Conservation (phyloP, 1,139 yeast species). For the Debaryomycetaceae sp. region DNA sequence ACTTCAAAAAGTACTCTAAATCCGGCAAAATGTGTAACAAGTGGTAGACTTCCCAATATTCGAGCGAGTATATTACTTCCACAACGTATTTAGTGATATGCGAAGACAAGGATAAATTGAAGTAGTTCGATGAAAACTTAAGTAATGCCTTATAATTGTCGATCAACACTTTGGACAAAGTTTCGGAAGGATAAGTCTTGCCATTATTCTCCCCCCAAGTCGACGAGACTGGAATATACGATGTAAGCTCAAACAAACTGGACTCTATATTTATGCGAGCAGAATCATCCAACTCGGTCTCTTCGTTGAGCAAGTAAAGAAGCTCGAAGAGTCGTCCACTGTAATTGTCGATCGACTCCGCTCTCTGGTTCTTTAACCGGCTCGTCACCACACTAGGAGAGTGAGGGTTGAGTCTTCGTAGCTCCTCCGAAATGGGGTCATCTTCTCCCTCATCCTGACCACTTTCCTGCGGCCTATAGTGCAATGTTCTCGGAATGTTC, state of each 20-base stretch:
- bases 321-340: slow-evolving; percentile 28
- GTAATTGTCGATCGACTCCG: slow-evolving; percentile 19
- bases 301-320: slow-evolving; percentile 26
- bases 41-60: slow-evolving; percentile 48
- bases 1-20: slow-evolving; percentile 30
- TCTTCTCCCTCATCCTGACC: slow-evolving; percentile 9
- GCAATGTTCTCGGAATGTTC: slow-evolving; percentile 11
- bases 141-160: slow-evolving; percentile 35
- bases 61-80: slow-evolving; percentile 34
- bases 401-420: slow-evolving; percentile 32
- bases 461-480: slow-evolving; percentile 5
- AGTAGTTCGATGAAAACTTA: slow-evolving; percentile 31
- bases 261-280: slow-evolving; percentile 28
- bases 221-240: slow-evolving; percentile 21
- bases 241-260: slow-evolving; percentile 23
- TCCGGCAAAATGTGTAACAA: slow-evolving; percentile 32
- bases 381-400: slow-evolving; percentile 11
- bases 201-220: slow-evolving; percentile 2
- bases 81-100: slow-evolving; percentile 39
- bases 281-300: slow-evolving; percentile 26
- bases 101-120: slow-evolving; percentile 36
- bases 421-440: slow-evolving; percentile 29
- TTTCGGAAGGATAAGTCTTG: slow-evolving; percentile 31
- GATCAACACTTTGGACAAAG: slow-evolving; percentile 34
- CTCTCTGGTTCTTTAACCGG: slow-evolving; percentile 2